These are phyloP conservation scores for Combretum micranthum DNA, from an alignment of 345 rosid genomes.

Conservation along the genomic window DNA sequence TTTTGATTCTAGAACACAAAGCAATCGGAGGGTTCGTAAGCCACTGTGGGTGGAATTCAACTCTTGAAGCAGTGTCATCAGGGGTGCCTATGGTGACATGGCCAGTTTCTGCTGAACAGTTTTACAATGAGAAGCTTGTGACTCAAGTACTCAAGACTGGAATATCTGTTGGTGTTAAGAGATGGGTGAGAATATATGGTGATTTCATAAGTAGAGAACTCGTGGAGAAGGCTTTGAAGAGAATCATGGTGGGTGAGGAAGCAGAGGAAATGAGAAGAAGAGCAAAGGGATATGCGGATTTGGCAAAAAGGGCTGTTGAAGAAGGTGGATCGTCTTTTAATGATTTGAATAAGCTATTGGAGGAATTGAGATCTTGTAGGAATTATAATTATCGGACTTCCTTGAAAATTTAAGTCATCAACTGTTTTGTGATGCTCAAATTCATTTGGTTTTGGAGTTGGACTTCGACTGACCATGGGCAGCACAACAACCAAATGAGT, in stretches of 20 bases:
- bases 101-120: slow-evolving; percentile 1
- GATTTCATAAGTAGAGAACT: too few relatives aligned
- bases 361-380: slow-evolving; percentile 10
- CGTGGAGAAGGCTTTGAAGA: too few relatives aligned
- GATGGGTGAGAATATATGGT: too few relatives aligned
- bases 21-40: slow-evolving; percentile 9
- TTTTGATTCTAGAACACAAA: slow-evolving; percentile 17
- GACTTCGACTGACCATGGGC: too few relatives aligned
- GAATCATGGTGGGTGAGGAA: slow-evolving; percentile 13
- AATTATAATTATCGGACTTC: too few relatives aligned
- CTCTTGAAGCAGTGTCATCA: slow-evolving; percentile 2
- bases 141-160: slow-evolving; percentile 4
- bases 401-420: too few relatives aligned
- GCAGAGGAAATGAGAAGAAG: slow-evolving; percentile 17
- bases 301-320: slow-evolving; percentile 6
- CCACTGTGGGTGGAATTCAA: too few relatives aligned
- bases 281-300: slow-evolving; percentile 1
- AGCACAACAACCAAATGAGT: too few relatives aligned
- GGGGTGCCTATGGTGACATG: slow-evolving; percentile 6
- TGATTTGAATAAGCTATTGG: slow-evolving; percentile 5
- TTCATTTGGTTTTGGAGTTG: too few relatives aligned
- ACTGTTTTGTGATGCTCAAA: too few relatives aligned
- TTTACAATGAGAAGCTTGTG: not conserved
- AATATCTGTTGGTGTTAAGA: not conserved
- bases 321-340: not conserved